These are phyloP conservation scores for Fagopyrum homotropicum DNA, from an alignment of 148 eudicot genomes.

Conservation along the genomic window DNA sequence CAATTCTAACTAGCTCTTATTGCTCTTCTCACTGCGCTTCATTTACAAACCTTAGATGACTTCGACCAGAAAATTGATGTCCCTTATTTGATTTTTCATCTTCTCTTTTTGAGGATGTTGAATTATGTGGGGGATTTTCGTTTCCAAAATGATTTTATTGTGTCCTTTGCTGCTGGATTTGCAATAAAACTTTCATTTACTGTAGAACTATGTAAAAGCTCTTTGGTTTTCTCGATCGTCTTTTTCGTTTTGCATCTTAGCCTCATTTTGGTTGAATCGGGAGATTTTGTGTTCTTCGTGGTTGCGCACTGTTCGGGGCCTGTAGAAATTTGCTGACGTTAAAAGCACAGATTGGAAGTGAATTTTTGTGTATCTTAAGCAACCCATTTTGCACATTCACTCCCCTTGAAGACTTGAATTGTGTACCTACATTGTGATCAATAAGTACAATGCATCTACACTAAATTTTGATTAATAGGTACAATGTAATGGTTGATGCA, in stretches of 20 bases:
- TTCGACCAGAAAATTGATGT: neutral
- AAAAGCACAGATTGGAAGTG: no score
- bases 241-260: neutral
- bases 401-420: no score
- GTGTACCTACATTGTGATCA: neutral
- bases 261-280: neutral
- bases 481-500: neutral
- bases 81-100: neutral
- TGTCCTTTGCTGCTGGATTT: neutral
- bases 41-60: neutral
- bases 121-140: neutral
- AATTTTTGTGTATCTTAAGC: no score
- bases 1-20: neutral
- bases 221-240: neutral
- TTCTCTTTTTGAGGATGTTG: neutral
- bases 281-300: neutral
- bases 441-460: no score
- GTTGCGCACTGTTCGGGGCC: neutral
- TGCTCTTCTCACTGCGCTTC: neutral
- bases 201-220: neutral
- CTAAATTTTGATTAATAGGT: neutral
- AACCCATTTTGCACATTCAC: no score
- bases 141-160: neutral
- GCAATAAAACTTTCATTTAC: neutral
- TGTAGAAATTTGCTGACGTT: neutral